phyloP scores from a whole-genome alignment of 495 filamentous ascomycete species.

The Amphirosellinia nigrospora region DNA sequence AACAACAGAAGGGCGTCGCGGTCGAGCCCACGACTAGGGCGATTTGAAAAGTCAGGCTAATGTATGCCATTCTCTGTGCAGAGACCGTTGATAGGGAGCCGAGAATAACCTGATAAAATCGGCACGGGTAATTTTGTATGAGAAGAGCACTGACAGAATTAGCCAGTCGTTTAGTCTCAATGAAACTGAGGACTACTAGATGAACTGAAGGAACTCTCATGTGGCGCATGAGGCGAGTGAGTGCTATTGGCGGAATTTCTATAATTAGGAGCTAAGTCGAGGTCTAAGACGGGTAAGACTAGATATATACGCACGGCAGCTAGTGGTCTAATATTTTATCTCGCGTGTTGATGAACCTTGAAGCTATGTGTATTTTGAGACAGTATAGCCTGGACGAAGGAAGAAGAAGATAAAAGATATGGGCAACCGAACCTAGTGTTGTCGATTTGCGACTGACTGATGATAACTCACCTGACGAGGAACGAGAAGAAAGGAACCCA shows the following conservation, averaged over 20 bases:
- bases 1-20: neutral
- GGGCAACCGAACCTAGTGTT: neutral
- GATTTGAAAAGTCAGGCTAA: neutral
- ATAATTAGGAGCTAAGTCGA: neutral
- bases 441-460: neutral
- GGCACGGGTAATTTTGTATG: neutral
- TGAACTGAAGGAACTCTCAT: neutral
- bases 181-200: neutral
- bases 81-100: neutral
- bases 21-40: neutral
- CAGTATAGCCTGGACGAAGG: neutral
- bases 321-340: neutral
- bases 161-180: neutral
- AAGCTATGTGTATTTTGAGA: neutral
- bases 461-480: neutral
- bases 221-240: too few species aligned
- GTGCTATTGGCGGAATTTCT: neutral
- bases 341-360: neutral
- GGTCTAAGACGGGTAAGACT: neutral
- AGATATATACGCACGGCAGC: neutral
- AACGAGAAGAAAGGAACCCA: too few species aligned
- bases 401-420: neutral
- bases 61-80: neutral
- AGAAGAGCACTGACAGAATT: neutral
- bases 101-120: neutral